Evolutionary conservation across 2,329 filamentous ascomycete species (phyloP), one percentile per base, ranked within the genome.

Genomic region (Sarocladiaceae sp.): DNA sequence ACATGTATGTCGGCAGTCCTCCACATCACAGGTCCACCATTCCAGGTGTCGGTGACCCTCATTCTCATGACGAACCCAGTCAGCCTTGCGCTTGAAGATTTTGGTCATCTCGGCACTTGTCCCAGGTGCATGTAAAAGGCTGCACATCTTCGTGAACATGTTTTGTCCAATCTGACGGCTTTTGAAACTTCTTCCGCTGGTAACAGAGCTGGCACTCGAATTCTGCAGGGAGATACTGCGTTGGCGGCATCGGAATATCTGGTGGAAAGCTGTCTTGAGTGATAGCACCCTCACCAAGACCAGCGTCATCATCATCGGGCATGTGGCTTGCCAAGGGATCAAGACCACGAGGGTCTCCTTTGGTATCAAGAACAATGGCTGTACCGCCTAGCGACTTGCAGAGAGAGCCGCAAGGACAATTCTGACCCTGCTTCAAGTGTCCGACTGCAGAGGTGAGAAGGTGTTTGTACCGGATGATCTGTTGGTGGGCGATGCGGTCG

Each of bases 151-250:
- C 92, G 60, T 96, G 90, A 1, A 97, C 89, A 63, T 97, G 92
- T 66, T 97, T 96, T 1, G 91, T 96, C 92, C 92, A 97, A 68
- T 97, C 92, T 0, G 91, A 96, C 15, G 91, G 92, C 67, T 96
- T 96, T 60, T 86, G 82, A 60, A 94, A 91, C 61, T 84, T 90
- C 74, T 94, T 96, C 50, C 84, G 79, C 59, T 86, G 83, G 72
- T 90, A 96, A 71, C 92, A 96, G 20, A 96, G 74, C 33, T 88
- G 86, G 59, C 92, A 97, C 71, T 97, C 92, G 55, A 96, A 93
- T 62, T 93, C 85, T 3, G 91, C 90, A 1, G 92, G 92, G 6
- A 97, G 77, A 15, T 81, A 80, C 53, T 75, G 78, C 2, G 90
- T 86, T 2, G 90, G 90, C 5, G 92, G 92, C 68, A 90, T 80